Evolutionary conservation across 2,329 filamentous ascomycete genomes (phyloP), one percentile per base, ranked within the genome.

Genomic region (Venturia pyrina): DNA sequence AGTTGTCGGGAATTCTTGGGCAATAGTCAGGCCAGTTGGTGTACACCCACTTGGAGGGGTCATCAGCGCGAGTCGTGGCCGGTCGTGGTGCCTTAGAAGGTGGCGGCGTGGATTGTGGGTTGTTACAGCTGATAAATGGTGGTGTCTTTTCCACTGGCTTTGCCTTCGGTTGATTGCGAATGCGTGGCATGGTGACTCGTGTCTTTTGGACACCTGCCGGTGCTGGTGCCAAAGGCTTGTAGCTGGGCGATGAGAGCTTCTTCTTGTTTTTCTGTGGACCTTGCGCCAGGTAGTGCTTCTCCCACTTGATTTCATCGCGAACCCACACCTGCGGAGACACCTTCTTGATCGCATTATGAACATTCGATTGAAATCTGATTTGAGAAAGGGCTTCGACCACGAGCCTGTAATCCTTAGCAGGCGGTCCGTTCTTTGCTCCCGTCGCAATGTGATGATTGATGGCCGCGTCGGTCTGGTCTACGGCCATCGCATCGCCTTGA

Each of bases 21-120:
- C 87, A 91, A 74, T 83, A 90, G 75, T 96, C 86, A 6, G 83
- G 82, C 41, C 96, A 81, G 3, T 85, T 80, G 59, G 83, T 80
- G 76, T 90, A 96, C 75, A 96, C 89, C 11, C 11, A 43, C 41
- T 43, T 43, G 41, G 41, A 10, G 41, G 13, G 10, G 73, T 89
- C 91, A 74, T 96, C 91, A 74, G 95, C 91, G 43, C 90, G 84
- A 71, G 87, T 92, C 21, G 86, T 85, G 34, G 86, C 69, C 70
- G 68, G 75, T 69, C 69, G 70, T 68, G 66, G 69, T 68, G 65
- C 72, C 70, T 65, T 74, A 65, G 69, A 62, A 74, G 75, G 67
- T 72, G 71, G 46, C n/a, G 61, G 50, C 17, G 53, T 17, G n/a
- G 46, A 37, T 37, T 37, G 21, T 3, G 15, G 44, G 11, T 24